Evolutionary conservation across 441 rosid species (phyloP), one percentile per base, ranked within the genome.

Genomic region (Arabidopsis hybrid): DNA sequence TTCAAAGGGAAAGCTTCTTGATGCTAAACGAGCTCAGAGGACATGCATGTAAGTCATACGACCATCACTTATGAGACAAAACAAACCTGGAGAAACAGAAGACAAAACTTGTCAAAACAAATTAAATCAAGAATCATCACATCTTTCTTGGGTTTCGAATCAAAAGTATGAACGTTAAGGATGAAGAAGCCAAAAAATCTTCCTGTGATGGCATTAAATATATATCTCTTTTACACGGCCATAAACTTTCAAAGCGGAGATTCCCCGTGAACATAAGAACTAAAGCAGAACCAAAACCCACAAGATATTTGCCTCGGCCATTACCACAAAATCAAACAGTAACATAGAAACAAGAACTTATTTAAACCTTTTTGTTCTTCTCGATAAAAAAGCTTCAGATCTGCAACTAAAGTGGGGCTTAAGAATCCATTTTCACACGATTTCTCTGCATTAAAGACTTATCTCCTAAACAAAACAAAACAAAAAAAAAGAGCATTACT

Each of bases 11-110:
- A 62, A 80, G 67, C 36, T 57, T 60, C 7, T 50, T 61, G 73
- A 66, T 64, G 60, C 65, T 74, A 71, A 59, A 72, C 43, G 67
- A 71, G 47, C 38, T 77, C 67, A 68, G 71, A 77, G 42, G 57
- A 79, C 75, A 67, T 72, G 67, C 76, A 79, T 60, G 79, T 60
- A 49, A 67, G 72, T 61, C 52, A 52, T 32, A 14, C 26, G 3
- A 69, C 64, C 76, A 84, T 69, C 72, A 57, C 65, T 67, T 45
- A 14, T 52, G 62, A 26, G 10, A 14, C 46, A 13, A 66, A 78
- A 69, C 49, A 53, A 59, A 58, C 72, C 67, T 71, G 74, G n/a
- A 73, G 70, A 68, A 45, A 58, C 45, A 61, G 40, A 76, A 57
- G 12, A 40, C 26, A 43, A 56, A 26, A 68, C 6, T 17, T 5